These are phyloP conservation scores for Saturnispora ahearnii DNA, from an alignment of 805 yeast genomes.

Conservation along the genomic window DNA sequence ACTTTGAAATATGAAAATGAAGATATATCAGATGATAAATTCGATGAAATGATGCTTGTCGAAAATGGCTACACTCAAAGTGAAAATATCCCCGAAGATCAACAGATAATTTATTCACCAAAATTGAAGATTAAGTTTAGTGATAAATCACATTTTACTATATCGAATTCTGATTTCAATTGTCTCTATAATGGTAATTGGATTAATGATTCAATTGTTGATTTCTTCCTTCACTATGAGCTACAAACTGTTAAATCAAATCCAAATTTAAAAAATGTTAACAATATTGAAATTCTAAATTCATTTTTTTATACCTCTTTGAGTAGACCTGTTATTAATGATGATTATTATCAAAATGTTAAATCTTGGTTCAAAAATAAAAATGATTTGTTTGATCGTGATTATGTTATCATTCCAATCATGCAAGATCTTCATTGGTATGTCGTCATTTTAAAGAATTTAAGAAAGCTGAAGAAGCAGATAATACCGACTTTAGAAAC, in stretches of 20 bases:
- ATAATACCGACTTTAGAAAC: background rate
- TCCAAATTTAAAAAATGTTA: conserved; percentile 22
- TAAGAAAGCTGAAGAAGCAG: conserved; percentile 26
- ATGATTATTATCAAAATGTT: conserved; percentile 49
- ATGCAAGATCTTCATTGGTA: conserved; percentile 84
- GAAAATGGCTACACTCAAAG: conserved; percentile 22
- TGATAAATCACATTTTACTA: conserved; percentile 45
- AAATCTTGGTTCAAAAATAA: conserved; percentile 71
- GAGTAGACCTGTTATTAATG: conserved; percentile 22
- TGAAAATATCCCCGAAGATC: conserved; percentile 24
- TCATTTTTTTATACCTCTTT: conserved; percentile 76
- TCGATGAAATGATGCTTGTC: conserved; percentile 34
- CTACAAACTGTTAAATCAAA: conserved; percentile 28
- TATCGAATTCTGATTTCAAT: conserved; percentile 64
- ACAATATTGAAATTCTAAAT: conserved; percentile 50
- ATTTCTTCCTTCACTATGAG: conserved; percentile 65
- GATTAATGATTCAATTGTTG: conserved; percentile 84
- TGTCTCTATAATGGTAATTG: conserved; percentile 75
- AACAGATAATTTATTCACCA: conserved; percentile 26
- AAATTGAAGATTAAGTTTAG: conserved; percentile 41
- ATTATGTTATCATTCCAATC: conserved; percentile 68
- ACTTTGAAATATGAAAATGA: conserved; percentile 8
- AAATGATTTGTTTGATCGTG: conserved; percentile 44
- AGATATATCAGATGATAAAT: conserved; percentile 8
- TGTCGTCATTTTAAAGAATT: conserved; percentile 59